Percentiles rank a stretch among this genome's conserved stretches.
These are phyloP conservation scores for Cytidiella melzeri DNA, from an alignment of 768 basidiomycete genomes.

Conservation along the genomic window DNA sequence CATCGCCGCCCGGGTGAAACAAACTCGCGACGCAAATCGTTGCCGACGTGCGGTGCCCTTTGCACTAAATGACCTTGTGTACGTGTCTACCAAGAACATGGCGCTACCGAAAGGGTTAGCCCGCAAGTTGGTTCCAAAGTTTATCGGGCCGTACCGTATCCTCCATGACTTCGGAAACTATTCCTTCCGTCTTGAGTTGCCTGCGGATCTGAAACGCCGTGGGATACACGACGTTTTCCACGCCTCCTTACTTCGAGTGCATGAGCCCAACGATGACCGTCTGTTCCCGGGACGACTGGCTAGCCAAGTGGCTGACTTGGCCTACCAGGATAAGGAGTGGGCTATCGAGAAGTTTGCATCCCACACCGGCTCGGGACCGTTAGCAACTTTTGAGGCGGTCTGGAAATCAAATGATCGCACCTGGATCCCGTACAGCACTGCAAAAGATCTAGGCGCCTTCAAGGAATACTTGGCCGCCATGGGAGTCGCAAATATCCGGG, in stretches of 20 bases:
- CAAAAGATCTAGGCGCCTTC: slow-evolving; percentile 12
- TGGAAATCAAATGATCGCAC: slow-evolving; percentile 31
- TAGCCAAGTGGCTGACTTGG: slow-evolving; percentile 19
- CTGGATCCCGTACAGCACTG: slow-evolving; percentile 27
- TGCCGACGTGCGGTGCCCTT: slow-evolving; percentile 8
- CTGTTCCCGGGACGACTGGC: slow-evolving; percentile 24
- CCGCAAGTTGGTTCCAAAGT: slow-evolving; percentile 24
- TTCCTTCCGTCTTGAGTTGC: slow-evolving; percentile 22
- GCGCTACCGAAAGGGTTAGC: slow-evolving; percentile 12
- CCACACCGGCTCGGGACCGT: background rate
- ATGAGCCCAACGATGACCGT: slow-evolving; percentile 31
- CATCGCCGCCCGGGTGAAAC: too few species aligned
- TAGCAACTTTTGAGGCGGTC: slow-evolving; percentile 27
- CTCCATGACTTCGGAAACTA: slow-evolving; percentile 13
- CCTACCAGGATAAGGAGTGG: too few species aligned
- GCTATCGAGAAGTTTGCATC: background rate
- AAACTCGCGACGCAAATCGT: slow-evolving; percentile 24
- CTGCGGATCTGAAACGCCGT: slow-evolving; percentile 16
- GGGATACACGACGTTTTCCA: too few species aligned
- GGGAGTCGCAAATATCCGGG: too few species aligned
- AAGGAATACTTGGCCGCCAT: too few species aligned
- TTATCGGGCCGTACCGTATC: slow-evolving; percentile 25
- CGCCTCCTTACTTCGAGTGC: slow-evolving; percentile 25
- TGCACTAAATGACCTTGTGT: too few species aligned
- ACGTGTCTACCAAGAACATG: slow-evolving; percentile 18